Evolutionary conservation across 2,329 filamentous ascomycete species (phyloP), one percentile per base, ranked within the genome.

Genomic region (Neonectria ditissima): DNA sequence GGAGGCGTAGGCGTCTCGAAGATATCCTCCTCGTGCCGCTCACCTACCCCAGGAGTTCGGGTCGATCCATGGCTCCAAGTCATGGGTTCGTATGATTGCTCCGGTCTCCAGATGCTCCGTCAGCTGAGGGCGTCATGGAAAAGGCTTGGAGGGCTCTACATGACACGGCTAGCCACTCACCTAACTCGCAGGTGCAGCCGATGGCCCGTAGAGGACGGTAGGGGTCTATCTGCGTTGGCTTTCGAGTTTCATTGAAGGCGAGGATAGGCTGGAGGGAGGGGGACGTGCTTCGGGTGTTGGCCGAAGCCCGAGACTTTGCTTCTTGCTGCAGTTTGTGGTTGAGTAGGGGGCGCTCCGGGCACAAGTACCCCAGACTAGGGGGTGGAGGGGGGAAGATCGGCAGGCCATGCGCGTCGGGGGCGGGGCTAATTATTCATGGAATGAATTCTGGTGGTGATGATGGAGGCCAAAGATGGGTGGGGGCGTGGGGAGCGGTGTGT

Each of bases 401-500:
- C 67, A 56, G 51, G 47, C 47, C 52, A 65, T 65, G 41, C 56
- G 53, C 60, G 61, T 66, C 51, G 22, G 58, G 62, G 61, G 69
- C 66, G 70, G 70, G 65, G 62, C 65, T 57, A 30, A 62, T 63
- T 62, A 66, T 65, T 68, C 67, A 60, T 59, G 51, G 63, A 63
- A 65, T 65, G 65, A 47, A 53, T 54, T 41, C 16, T 66, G 55
- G 55, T 65, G 60, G 63, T 66, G 62, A 70, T 55, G 50, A 67
- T 34, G 50, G 62, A 62, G 53, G 59, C 57, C 60, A 60, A 56
- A 53, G 32, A 55, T 50, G 55, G 63, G 67, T 70, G 69, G 70
- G 70, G 65, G 43, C 70, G 69, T 72, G 70, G 67, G 69, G 69
- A 71, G 70, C 70, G 70, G 70, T 73, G 70, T 71, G 65, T 67